These are phyloP conservation scores for Fusarium liriodendri DNA, from an alignment of 2,329 filamentous ascomycete species.

Conservation along the genomic window DNA sequence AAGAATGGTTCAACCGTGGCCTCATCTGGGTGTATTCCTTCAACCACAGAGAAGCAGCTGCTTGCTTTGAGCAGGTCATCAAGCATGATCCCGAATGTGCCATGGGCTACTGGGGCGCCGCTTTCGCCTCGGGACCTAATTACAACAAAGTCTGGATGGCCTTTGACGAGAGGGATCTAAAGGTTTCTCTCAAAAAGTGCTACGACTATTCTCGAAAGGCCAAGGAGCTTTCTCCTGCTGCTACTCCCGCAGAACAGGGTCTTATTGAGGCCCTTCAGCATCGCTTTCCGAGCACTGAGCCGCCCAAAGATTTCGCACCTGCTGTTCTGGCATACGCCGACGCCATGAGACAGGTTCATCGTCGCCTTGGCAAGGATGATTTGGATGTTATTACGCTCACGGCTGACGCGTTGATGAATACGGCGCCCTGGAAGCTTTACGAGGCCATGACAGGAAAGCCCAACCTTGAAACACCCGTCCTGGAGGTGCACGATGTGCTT, in stretches of 20 bases:
- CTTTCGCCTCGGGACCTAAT: constrained; percentile 79
- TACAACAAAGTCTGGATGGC: constrained; percentile 81
- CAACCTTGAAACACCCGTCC: constrained; percentile 41
- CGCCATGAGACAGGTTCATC: constrained; percentile 53
- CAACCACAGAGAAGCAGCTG: constrained; percentile 77
- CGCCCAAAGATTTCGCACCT: neutral
- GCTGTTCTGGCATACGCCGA: constrained; percentile 42
- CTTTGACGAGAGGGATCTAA: constrained; percentile 70
- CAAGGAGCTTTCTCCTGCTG: neutral
- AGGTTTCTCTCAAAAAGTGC: neutral
- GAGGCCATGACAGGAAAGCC: constrained; percentile 50
- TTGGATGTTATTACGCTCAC: constrained; percentile 52
- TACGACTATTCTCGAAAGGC: neutral
- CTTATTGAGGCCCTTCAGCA: neutral
- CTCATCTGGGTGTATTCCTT: constrained; percentile 80
- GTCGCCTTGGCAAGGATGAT: constrained; percentile 51
- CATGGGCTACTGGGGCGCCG: constrained; percentile 76
- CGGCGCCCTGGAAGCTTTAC: constrained; percentile 60
- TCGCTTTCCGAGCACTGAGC: neutral
- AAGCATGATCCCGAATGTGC: constrained; percentile 64
- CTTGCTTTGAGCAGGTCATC: constrained; percentile 71
- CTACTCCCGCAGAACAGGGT: neutral
- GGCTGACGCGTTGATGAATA: constrained; percentile 59
- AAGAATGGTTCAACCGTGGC: constrained; percentile 77
- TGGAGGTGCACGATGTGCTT: constrained; percentile 46